phyloP scores from a whole-genome alignment of 2,329 filamentous ascomycete species.

The Botrytis fabae region DNA sequence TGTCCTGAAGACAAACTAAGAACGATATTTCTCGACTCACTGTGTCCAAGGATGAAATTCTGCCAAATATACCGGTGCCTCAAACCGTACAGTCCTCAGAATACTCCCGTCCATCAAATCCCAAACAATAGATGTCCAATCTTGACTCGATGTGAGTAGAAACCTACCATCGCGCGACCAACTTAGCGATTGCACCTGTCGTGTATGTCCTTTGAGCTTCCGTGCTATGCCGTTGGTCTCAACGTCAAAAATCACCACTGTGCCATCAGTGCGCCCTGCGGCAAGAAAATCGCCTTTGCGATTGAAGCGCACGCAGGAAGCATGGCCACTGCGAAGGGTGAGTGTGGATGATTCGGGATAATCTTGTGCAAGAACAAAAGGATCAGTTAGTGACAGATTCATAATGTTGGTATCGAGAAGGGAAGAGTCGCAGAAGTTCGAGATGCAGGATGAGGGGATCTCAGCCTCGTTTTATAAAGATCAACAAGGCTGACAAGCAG shows the following conservation, averaged over 20 bases:
- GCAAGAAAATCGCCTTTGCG: slow-evolving; percentile 92
- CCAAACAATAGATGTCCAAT: slow-evolving; percentile 97
- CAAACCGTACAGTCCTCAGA: slow-evolving; percentile 82
- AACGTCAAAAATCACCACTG: slow-evolving; percentile 92
- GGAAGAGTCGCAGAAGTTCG: neutral
- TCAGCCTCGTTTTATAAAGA: slow-evolving; percentile 13
- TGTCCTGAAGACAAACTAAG: neutral
- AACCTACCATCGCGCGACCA: slow-evolving; percentile 94
- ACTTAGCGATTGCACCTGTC: slow-evolving; percentile 90
- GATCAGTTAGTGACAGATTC: slow-evolving; percentile 72
- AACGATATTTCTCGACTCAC: slow-evolving; percentile 49
- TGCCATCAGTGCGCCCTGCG: slow-evolving; percentile 90
- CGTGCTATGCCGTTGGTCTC: slow-evolving; percentile 96
- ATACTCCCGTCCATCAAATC: slow-evolving; percentile 73
- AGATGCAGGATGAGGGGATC: slow-evolving; percentile 4
- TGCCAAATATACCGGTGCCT: slow-evolving; percentile 91
- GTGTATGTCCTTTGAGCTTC: slow-evolving; percentile 89
- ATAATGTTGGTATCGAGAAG: slow-evolving; percentile 45
- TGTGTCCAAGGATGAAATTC: slow-evolving; percentile 91
- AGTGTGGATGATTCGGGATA: slow-evolving; percentile 89
- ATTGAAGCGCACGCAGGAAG: slow-evolving; percentile 78
- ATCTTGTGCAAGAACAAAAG: slow-evolving; percentile 71
- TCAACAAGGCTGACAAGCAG: slow-evolving; percentile 1
- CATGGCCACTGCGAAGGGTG: slow-evolving; percentile 73
- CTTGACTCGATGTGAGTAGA: slow-evolving; percentile 87